Conservation (phyloP, 305 asterid species). For the Ilex paraguariensis region DNA sequence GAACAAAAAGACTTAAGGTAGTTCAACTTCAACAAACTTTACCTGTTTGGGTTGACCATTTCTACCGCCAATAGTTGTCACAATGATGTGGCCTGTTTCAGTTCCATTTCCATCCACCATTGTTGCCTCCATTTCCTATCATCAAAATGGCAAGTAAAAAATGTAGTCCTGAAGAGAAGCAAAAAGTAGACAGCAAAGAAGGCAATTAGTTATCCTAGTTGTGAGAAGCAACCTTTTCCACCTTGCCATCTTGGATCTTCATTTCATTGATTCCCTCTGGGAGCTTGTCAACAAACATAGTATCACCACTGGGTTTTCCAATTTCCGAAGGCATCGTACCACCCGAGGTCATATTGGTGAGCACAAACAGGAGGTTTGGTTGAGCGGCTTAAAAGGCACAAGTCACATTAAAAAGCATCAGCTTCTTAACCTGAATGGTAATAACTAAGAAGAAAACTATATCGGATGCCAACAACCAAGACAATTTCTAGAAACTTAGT, state of each 20-base stretch:
- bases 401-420: conserved; percentile 14
- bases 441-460: background rate
- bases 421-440: conserved; percentile 14
- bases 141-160: conserved; percentile 5
- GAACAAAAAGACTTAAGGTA: too few relatives aligned
- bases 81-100: conserved; percentile 83
- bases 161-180: background rate
- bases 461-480: background rate
- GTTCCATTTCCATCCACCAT: conserved; percentile 89
- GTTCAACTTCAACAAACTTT: background rate
- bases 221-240: conserved; percentile 43
- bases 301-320: conserved; percentile 52
- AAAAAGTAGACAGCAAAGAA: background rate
- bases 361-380: background rate
- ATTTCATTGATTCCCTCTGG: conserved; percentile 79
- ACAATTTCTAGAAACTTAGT: background rate
- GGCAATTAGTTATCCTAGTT: background rate
- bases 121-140: conserved; percentile 80
- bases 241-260: conserved; percentile 82
- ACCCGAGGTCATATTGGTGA: conserved; percentile 39
- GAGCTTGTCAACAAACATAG: conserved; percentile 74
- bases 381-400: too few relatives aligned
- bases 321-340: conserved; percentile 28
- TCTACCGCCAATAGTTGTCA: conserved; percentile 84
- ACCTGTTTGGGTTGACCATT: conserved; percentile 93